Base-by-base conservation (phyloP, 139 green algal species). In the Eudorina sp. region DNA sequence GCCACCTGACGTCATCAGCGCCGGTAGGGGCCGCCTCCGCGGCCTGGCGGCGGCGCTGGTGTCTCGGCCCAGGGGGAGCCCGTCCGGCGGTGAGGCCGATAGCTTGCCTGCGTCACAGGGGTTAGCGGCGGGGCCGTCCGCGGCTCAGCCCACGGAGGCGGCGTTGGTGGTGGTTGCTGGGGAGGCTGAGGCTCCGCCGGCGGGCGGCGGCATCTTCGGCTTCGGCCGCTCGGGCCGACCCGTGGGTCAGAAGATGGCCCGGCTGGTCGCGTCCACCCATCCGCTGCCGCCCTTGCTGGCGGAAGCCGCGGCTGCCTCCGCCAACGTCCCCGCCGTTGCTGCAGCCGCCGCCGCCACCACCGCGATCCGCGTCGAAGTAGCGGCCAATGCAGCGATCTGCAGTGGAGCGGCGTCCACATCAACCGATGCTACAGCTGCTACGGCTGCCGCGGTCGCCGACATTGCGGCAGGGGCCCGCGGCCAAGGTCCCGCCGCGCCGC, bases 81-180 rank as follows among this genome's bases (percentile, higher is more conserved):
- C n/a, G n/a, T n/a, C n/a, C n/a, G n/a, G n/a, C n/a, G n/a, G n/a
- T n/a, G n/a, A n/a, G n/a, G n/a, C n/a, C n/a, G n/a, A n/a, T n/a
- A n/a, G n/a, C n/a, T n/a, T n/a, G n/a, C n/a, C n/a, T n/a, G n/a
- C n/a, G n/a, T n/a, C n/a, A n/a, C n/a, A n/a, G n/a, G n/a, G n/a
- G n/a, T 76, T 5, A n/a, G 36, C 68, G 8, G 29, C 27, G 73
- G 45, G 27, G 41, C 31, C 19, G 31, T 2, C 48, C 2, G n/a
- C 9, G 36, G 53, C 21, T 16, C n/a, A 25, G 27, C 23, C 23
- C 64, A 41, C 45, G 73, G 77, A 45, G 53, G 23, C 38, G 55
- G 18, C 53, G 55, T 14, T 86, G 80, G 80, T 86, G 62, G 58
- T 77, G 80, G 60, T 86, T 29, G 43, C 27, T 31, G 80, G 60